These are phyloP conservation scores for Fraxinus dipetala DNA, from an alignment of 305 asterid species.

Conservation along the genomic window DNA sequence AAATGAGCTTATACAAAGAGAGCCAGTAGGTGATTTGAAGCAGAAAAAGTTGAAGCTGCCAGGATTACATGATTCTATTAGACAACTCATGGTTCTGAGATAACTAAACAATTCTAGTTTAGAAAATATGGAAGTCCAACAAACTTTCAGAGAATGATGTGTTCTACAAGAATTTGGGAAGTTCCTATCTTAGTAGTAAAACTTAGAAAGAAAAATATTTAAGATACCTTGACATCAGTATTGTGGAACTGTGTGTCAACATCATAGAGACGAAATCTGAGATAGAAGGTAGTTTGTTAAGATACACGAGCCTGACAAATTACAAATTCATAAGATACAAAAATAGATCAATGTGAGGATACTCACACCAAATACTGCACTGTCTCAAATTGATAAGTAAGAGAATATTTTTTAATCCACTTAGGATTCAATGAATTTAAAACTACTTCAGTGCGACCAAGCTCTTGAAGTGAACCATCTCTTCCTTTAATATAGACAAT, in stretches of 20 bases:
- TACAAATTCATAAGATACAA: conserved; percentile 18
- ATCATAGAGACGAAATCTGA: conserved; percentile 89
- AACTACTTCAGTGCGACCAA: conserved; percentile 95
- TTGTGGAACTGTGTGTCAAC: conserved; percentile 85
- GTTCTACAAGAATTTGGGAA: conserved; percentile 4
- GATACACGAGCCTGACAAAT: conserved; percentile 22
- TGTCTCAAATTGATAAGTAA: conserved; percentile 83
- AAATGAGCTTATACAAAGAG: background rate
- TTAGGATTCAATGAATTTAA: conserved; percentile 84
- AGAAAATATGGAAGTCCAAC: background rate
- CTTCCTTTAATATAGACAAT: conserved; percentile 64
- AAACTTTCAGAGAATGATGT: conserved; percentile 3
- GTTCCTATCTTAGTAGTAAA: background rate
- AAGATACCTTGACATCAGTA: conserved; percentile 66
- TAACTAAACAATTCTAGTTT: background rate
- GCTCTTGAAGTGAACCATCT: conserved; percentile 82
- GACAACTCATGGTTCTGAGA: background rate
- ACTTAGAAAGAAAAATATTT: background rate
- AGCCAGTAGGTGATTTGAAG: background rate
- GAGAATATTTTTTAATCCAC: conserved; percentile 71
- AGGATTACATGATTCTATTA: background rate
- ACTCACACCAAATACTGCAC: conserved; percentile 98
- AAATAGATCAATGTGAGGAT: conserved; percentile 26
- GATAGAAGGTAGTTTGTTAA: conserved; percentile 31
- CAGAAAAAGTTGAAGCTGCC: conserved; percentile 5